Evolutionary conservation across 768 basidiomycete species (phyloP), one percentile per base, ranked within the genome.

Genomic region (Kwoniella newhampshirensis): DNA sequence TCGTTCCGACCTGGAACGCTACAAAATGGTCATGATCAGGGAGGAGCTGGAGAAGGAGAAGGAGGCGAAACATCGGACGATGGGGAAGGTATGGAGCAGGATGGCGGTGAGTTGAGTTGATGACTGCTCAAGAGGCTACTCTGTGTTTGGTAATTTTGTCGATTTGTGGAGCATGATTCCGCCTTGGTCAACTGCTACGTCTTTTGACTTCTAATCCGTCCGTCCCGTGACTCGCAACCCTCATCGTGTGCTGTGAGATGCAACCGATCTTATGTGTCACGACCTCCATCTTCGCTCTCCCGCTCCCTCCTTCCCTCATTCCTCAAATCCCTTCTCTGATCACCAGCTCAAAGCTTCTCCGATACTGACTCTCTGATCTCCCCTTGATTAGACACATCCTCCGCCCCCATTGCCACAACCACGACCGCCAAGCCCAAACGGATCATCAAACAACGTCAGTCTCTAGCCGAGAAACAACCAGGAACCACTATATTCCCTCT

Each of bases 401-500:
- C n/a, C n/a, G n/a, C n/a, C n/a, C n/a, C n/a, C n/a, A 30, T 39
- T 43, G 56, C 45, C 7, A 37, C 52, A 12, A 11, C 12, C 11
- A 49, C 15, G 27, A 62, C 62, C 42, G 41, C 37, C 9, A 64
- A 64, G 41, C 44, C 58, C n/a, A 69, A 69, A 50, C 30, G 64
- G 51, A 50, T 63, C 6, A 63, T 62, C 39, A 72, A 72, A 43
- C 58, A 62, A 26, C 64, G 70, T 32, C 70, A 72, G 61, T 69
- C 67, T 5, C 36, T 72, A 13, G 58, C 70, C 32, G 71, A 73
- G 57, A 73, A 73, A 55, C 60, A 54, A 37, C 83, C 83, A 0
- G 90, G 91, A 30, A 90, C 85, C 66, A 85, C 89, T 1, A 60
- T 87, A 20, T 77, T 91, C 43, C 91, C 91, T 0, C 81, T 88